Base-by-base conservation (phyloP, 768 basidiomycete species). In the Sutorius australiensis region DNA sequence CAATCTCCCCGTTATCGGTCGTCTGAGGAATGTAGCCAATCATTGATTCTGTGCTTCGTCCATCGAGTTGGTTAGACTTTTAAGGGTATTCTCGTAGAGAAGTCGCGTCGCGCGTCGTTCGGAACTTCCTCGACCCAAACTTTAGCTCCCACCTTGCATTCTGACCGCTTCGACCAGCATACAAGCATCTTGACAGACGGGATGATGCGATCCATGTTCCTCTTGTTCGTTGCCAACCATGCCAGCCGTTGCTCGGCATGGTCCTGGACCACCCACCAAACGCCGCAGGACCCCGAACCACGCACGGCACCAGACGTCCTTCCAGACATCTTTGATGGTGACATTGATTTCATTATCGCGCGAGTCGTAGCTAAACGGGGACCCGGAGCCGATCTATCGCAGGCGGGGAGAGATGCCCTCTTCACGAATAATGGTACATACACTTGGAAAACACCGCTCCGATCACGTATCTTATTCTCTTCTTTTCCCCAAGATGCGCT, bases 401-500 rank as follows among this genome's bases (percentile, higher is more conserved):
- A 62, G 48, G 38, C 58, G 39, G 55, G 61, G 37, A 33, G 58
- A 36, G 53, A 60, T 56, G 53, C 46, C 50, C 52, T 57, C 40
- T 50, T 65, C 19, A 48, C 31, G 36, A 55, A 44, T 50, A 37
- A 52, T 54, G 58, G 58, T 64, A 57, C 24, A 24, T n/a, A n/a
- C 24, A 24, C 24, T 44, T 43, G 39, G 33, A 33, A 55, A 41
- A 58, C 50, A 41, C 37, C 38, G 27, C 42, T 33, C 47, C 10
- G 17, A 51, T 49, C 45, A 31, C 39, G 14, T n/a, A 32, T 46
- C 54, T 65, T 51, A 60, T 51, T 37, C 6, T 46, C 30, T 34
- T 42, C 19, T 37, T 8, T 46, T 28, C 32, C 44, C 19, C 31
- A 57, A 81, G 80, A 74, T 48, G 61, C 69, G 6, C 67, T 82